Conservation (phyloP, 768 basidiomycete genomes). For the Tephrocybe rancida region DNA sequence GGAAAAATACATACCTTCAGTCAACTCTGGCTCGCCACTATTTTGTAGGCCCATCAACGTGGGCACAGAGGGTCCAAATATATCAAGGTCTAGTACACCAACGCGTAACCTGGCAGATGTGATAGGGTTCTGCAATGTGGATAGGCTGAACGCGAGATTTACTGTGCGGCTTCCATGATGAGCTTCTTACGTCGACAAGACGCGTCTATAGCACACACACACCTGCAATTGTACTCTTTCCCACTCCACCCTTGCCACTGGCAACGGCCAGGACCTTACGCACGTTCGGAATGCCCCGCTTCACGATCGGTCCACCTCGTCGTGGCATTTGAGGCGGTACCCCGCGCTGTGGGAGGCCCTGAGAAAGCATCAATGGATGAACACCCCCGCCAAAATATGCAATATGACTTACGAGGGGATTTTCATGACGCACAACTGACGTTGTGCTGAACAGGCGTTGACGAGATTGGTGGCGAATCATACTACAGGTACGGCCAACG, state of each 20-base stretch:
- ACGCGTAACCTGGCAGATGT: conserved; percentile 57
- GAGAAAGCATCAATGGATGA: neutral
- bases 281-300: conserved; percentile 69
- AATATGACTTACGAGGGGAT: conserved; percentile 15
- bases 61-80: conserved; percentile 94
- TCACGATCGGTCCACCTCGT: conserved; percentile 51
- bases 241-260: conserved; percentile 95
- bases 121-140: conserved; percentile 38
- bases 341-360: conserved; percentile 33
- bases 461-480: neutral
- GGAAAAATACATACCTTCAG: conserved; percentile 50
- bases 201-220: conserved; percentile 17
- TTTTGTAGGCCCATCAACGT: conserved; percentile 89
- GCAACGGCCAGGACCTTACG: conserved; percentile 83
- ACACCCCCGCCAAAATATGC: neutral
- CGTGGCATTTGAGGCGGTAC: conserved; percentile 64
- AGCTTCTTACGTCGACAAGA: neutral
- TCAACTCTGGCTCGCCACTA: conserved; percentile 77
- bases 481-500: no score
- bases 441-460: conserved; percentile 13
- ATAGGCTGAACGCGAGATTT: conserved; percentile 80
- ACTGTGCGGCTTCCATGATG: conserved; percentile 39
- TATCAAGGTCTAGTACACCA: conserved; percentile 91
- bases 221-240: conserved; percentile 88
- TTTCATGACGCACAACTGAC: conserved; percentile 15